phyloP scores from a whole-genome alignment of 352 stramenopile genomes.

The Blastocystis sp. region DNA sequence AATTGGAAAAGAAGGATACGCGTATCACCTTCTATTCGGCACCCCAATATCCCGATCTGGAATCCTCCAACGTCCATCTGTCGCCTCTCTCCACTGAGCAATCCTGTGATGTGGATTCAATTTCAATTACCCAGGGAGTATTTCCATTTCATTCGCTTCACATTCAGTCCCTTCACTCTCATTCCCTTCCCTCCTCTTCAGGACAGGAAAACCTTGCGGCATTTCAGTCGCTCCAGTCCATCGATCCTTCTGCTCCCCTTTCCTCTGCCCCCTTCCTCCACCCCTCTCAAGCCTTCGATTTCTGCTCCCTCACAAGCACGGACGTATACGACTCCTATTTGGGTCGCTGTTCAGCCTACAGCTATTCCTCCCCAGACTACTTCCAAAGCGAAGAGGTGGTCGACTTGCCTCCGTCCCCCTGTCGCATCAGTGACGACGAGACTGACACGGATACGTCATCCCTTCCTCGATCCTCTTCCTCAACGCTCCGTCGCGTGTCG shows the following conservation, averaged over 20 bases:
- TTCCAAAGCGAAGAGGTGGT: not conserved
- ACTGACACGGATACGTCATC: not conserved
- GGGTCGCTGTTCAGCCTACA: not conserved
- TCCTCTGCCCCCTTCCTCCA: not conserved
- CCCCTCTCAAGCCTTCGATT: not conserved
- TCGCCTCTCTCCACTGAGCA: not conserved
- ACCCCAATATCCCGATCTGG: not conserved
- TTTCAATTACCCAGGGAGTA: not conserved
- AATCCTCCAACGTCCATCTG: not conserved
- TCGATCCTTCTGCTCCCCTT: not conserved
- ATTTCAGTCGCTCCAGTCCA: not conserved
- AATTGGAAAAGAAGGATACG: conserved; percentile 19
- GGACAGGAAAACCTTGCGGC: not conserved
- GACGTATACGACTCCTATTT: not conserved
- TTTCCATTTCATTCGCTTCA: not conserved
- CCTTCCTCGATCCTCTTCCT: too few species aligned
- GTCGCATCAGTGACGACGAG: not conserved
- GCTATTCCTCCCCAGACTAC: not conserved
- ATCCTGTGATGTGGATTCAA: not conserved
- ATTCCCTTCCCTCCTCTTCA: not conserved
- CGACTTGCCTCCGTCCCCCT: not conserved
- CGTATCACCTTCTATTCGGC: conserved; percentile 3
- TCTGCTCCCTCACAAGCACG: not conserved
- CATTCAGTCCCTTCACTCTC: not conserved
- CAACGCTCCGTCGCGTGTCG: not conserved